Evolutionary conservation across 129 eudicot species (phyloP).

Genomic region (Glebionis coronaria): DNA sequence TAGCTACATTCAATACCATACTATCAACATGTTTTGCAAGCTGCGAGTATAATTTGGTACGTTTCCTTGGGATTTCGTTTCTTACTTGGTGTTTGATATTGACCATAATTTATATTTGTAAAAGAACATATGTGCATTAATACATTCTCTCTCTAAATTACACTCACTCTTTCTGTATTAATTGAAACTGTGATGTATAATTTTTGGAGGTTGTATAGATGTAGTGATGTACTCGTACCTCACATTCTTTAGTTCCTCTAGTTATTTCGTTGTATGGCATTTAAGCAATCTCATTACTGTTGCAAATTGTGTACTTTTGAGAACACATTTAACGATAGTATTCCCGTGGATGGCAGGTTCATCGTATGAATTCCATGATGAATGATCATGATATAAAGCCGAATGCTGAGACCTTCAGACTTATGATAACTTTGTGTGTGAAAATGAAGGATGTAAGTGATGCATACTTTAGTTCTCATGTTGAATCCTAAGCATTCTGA

Average conservation of each 20-base stretch:
- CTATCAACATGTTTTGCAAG: slow-evolving; percentile 52
- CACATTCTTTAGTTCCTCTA: neutral
- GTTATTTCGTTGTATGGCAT: neutral
- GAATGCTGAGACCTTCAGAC: slow-evolving; percentile 59
- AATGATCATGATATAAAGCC: slow-evolving; percentile 41
- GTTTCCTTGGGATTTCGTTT: slow-evolving; percentile 16
- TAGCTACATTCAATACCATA: slow-evolving; percentile 45
- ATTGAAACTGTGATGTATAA: no score
- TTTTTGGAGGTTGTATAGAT: no score
- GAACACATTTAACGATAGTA: neutral
- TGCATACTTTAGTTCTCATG: slow-evolving; percentile 19
- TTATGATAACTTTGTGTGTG: slow-evolving; percentile 61
- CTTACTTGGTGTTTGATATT: neutral
- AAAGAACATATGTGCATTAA: no score
- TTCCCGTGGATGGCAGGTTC: slow-evolving; percentile 47
- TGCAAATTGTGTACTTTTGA: slow-evolving; percentile 8
- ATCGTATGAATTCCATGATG: slow-evolving; percentile 56
- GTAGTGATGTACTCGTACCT: neutral
- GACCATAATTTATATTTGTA: no score
- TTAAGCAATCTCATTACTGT: slow-evolving; percentile 1
- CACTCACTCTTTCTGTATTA: no score
- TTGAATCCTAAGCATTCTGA: slow-evolving; percentile 11
- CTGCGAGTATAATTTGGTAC: slow-evolving; percentile 78
- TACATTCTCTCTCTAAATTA: no score
- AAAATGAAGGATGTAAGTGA: slow-evolving; percentile 85